Evolutionary conservation across 352 stramenopile species (phyloP), one percentile per base, ranked within the genome.

Genomic region (Salisapilia sapeloensis): DNA sequence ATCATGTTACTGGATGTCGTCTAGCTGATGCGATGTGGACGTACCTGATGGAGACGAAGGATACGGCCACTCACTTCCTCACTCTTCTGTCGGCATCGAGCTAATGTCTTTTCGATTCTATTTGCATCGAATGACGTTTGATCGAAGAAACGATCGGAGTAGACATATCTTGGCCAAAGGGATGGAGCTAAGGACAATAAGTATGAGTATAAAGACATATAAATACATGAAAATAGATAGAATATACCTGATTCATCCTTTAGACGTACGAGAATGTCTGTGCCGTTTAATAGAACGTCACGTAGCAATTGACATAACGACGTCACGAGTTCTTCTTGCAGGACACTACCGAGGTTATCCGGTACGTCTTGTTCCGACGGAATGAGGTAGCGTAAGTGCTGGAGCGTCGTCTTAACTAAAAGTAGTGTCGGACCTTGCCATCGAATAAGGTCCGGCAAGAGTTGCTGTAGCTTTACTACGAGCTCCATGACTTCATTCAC

Each of bases 401-500:
- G 71, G 6, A 91, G 29, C 8, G 83, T 33, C 7, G 61, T 82
- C 46, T 86, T 91, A 14, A 84, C 64, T 10, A 91, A 50, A 21
- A 87, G 29, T 6, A 86, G 27, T 4, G 59, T 50, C 12, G 55
- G 43, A 35, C 80, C 63, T 0, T 67, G 40, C 19, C 46, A 57
- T 6, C 72, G 46, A 21, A 82, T 35, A n/a, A 91, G 53, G 20
- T 86, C 72, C 15, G 61, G 61, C 2, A 91, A 33, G 14, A 91
- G 33, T 24, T 69, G 77, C 32, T 86, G 64, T 8, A 87, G 46
- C 23, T 82, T 56, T 2, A 45, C 60, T 8, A 91, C 29, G 3
- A 91, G 37, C 40, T 86, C 66, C 57, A 87, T 77, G 12, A 70
- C 67, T 22, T 72, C 50, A 30, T 84, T 86, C 26, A 89, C 54